Percentiles rank a stretch among this genome's conserved stretches.
phyloP scores from a whole-genome alignment of 2,329 filamentous ascomycete species.

The Aspergillus eucalypticola region DNA sequence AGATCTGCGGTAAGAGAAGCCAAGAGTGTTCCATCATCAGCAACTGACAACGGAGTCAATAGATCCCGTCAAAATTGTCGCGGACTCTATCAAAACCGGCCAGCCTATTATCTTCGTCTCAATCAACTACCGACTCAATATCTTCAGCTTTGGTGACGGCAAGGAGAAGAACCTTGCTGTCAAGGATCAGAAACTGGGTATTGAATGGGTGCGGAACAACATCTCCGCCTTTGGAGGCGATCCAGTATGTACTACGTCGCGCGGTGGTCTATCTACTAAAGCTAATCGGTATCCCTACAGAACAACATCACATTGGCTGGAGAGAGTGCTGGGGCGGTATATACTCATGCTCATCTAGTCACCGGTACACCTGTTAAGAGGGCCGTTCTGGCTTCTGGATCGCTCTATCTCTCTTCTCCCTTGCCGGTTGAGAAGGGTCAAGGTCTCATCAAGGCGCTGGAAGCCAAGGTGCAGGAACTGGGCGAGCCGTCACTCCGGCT shows the following conservation, averaged over 20 bases:
- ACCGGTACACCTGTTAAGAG: constrained; percentile 35
- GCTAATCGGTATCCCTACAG: constrained; percentile 20
- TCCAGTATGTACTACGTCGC: constrained; percentile 27
- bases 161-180: constrained; percentile 44
- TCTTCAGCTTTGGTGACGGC: constrained; percentile 49
- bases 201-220: constrained; percentile 44
- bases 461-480: constrained; percentile 29
- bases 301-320: constrained; percentile 46
- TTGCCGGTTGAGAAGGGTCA: constrained; percentile 37
- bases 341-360: constrained; percentile 46
- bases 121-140: constrained; percentile 48
- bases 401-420: constrained; percentile 47
- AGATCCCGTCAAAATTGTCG: constrained; percentile 41
- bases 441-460: constrained; percentile 32
- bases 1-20: constrained; percentile 41
- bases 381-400: constrained; percentile 46
- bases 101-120: constrained; percentile 47
- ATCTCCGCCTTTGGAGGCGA: constrained; percentile 45
- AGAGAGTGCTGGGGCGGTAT: constrained; percentile 51
- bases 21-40: too few relatives aligned
- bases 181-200: constrained; percentile 37
- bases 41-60: background rate
- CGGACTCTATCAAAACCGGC: constrained; percentile 34
- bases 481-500: constrained; percentile 31
- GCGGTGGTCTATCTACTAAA: background rate